phyloP scores from a whole-genome alignment of 1,284 basidiomycete genomes.

The Microbotryum lychnidis-dioicae region DNA sequence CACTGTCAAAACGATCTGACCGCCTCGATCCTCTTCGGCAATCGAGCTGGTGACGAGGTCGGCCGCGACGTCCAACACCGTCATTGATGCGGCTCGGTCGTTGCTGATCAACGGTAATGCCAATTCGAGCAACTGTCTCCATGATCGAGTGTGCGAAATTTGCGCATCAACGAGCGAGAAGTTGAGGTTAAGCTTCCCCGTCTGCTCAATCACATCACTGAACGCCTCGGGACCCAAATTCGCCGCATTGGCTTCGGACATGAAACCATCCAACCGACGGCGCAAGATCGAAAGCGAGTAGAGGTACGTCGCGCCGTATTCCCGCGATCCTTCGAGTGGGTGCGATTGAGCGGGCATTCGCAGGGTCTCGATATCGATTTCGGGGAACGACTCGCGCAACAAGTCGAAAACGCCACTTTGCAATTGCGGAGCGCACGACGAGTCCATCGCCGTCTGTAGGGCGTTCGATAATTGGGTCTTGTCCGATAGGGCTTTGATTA shows the following conservation, averaged over 20 bases:
- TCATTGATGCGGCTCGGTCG: constrained; percentile 50
- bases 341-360: constrained; percentile 48
- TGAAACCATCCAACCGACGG: constrained; percentile 40
- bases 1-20: constrained; percentile 75
- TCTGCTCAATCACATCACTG: constrained; percentile 41
- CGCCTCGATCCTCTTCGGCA: constrained; percentile 60
- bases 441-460: constrained; percentile 55
- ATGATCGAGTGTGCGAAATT: constrained; percentile 63
- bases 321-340: constrained; percentile 54
- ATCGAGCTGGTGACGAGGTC: constrained; percentile 59
- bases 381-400: constrained; percentile 37
- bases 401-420: constrained; percentile 48
- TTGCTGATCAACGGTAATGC: constrained; percentile 57
- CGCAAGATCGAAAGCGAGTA: constrained; percentile 46
- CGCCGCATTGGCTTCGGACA: constrained; percentile 24
- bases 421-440: constrained; percentile 60
- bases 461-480: constrained; percentile 54
- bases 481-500: constrained; percentile 46
- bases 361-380: constrained; percentile 43
- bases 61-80: constrained; percentile 52
- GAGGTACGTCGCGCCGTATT: constrained; percentile 70
- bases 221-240: constrained; percentile 16
- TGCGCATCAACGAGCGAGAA: constrained; percentile 75
- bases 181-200: constrained; percentile 64
- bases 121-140: constrained; percentile 63